phyloP scores from a whole-genome alignment of 139 green algal genomes.

The Trebouxia sp. region DNA sequence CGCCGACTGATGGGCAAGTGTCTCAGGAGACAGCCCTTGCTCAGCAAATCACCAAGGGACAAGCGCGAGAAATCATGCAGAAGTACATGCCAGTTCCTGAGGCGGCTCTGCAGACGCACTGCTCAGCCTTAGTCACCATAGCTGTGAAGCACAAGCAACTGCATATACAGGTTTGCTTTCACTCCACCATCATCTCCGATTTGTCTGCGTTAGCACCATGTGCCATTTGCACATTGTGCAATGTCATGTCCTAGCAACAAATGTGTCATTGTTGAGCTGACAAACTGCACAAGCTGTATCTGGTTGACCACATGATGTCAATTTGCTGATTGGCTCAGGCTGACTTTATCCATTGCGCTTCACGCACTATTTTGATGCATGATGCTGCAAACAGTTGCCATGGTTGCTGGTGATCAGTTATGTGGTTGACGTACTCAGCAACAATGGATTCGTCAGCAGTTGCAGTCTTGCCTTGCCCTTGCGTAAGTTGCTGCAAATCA shows the following conservation, averaged over 20 bases:
- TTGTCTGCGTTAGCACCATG: neutral
- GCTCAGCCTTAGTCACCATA: slow-evolving; percentile 43
- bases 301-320: neutral
- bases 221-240: neutral
- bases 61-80: slow-evolving; percentile 50
- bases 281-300: neutral
- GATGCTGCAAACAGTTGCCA: too few relatives aligned
- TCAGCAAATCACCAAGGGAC: slow-evolving; percentile 23
- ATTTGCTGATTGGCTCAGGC: neutral
- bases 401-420: too few relatives aligned
- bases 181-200: too few relatives aligned
- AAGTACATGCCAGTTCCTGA: slow-evolving; percentile 46
- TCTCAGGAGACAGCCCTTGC: slow-evolving; percentile 40
- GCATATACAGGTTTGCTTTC: neutral
- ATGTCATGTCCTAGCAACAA: neutral
- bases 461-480: neutral
- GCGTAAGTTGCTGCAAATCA: neutral
- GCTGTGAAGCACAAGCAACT: slow-evolving; percentile 32
- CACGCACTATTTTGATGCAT: too few relatives aligned
- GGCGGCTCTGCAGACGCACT: slow-evolving; percentile 37
- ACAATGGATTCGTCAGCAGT: neutral
- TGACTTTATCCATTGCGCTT: too few relatives aligned
- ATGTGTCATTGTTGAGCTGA: neutral
- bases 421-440: too few relatives aligned
- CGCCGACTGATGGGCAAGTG: slow-evolving; percentile 14